Conservation (phyloP, 768 basidiomycete genomes). For the Hygrophorus russula region DNA sequence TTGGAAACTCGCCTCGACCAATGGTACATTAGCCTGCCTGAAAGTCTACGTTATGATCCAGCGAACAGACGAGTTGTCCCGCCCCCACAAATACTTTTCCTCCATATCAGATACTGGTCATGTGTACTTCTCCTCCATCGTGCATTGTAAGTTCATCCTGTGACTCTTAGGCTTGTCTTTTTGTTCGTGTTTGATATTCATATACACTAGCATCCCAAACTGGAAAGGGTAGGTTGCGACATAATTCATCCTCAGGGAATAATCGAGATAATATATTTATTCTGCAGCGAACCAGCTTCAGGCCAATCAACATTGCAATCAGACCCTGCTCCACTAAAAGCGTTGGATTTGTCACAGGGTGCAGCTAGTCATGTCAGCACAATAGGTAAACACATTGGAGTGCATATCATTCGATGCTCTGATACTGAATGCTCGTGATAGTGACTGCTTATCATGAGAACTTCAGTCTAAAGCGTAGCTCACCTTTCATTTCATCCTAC, state of each 20-base stretch:
- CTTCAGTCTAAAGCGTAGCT: conserved; percentile 47
- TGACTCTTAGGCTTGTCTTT: neutral
- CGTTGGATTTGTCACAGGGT: conserved; percentile 65
- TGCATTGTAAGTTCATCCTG: conserved; percentile 59
- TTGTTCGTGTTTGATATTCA: neutral
- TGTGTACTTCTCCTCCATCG: conserved; percentile 65
- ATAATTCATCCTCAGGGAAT: neutral
- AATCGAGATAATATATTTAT: neutral
- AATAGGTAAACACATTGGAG: conserved; percentile 35
- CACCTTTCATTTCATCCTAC: conserved; percentile 61
- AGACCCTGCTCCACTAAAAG: conserved; percentile 22
- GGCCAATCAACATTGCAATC: conserved; percentile 39
- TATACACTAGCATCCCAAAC: conserved; percentile 50
- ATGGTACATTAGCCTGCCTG: conserved; percentile 63
- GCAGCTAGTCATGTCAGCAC: conserved; percentile 64
- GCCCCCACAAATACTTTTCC: conserved; percentile 52
- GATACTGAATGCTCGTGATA: conserved; percentile 14
- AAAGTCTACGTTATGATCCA: conserved; percentile 48
- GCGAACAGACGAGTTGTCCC: conserved; percentile 41
- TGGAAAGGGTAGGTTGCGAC: conserved; percentile 44
- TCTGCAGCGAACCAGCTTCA: conserved; percentile 23
- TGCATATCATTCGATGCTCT: neutral
- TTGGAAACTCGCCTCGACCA: conserved; percentile 62
- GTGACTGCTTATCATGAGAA: conserved; percentile 50
- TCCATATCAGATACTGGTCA: conserved; percentile 71